Base-by-base conservation (phyloP, 2,329 filamentous ascomycete genomes). In the Xylaria sp. region DNA sequence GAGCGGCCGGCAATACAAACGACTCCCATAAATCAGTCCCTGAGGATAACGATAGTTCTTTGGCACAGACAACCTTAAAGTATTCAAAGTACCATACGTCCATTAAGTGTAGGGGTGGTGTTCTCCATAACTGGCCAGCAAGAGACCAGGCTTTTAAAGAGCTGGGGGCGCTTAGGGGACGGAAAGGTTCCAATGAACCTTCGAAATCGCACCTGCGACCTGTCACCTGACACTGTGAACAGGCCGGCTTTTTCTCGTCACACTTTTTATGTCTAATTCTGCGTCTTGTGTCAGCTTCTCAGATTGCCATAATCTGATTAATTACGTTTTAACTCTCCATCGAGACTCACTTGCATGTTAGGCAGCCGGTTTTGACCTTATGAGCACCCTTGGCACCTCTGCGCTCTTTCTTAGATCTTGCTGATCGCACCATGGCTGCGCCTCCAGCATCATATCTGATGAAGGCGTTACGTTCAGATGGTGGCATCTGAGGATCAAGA, bases 341-440 rank as follows among this genome's bases (percentile, higher is more conserved):
- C 10, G 60, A 20, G 41, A 65, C 62, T 65, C 62, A 65, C 62
- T 65, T 65, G 62, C 62, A 65, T 39, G 62, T 58, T 39, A 56
- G 32, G 44, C 62, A 65, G n/a, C 62, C 62, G 32, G 62, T 65
- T 65, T 65, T 65, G 39, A 58, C 62, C 39, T 65, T 65, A 34
- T 56, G 57, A 23, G 41, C 41, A 59, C 46, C n/a, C n/a, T 23
- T n/a, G n/a, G 46, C 46, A n/a, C 46, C 46, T 23, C n/a, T 48
- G 46, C 46, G 46, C 46, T 48, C 46, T 20, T 48, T 48, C n/a
- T 48, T 48, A 20, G 46, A 6, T 48, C n/a, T n/a, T 20, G 20
- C n/a, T 48, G 46, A 23, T 20, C 46, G 46, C 20, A 10, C 9
- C 46, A 48, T 48, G 5, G 20, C 46, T 48, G n/a, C 1, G n/a